Conservation (phyloP, 129 eudicot genomes). For the Scalesia atractyloides region DNA sequence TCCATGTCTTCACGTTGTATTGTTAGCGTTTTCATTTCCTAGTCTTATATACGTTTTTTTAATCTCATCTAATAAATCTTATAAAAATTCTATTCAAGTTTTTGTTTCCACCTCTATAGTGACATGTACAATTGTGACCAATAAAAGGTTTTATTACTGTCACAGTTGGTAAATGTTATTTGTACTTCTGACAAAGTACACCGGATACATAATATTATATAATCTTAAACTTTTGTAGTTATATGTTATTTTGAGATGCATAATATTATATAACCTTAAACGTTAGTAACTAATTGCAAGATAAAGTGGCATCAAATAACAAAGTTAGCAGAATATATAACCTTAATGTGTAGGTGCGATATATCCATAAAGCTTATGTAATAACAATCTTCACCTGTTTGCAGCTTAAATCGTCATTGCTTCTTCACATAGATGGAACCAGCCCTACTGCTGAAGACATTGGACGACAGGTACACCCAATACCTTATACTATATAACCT, state of each 20-base stretch:
- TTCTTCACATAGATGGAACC: constrained; percentile 82
- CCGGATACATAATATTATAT: too few species aligned
- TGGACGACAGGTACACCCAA: constrained; percentile 62
- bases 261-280: too few species aligned
- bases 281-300: not conserved
- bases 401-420: constrained; percentile 77
- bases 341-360: not conserved
- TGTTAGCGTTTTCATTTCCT: not conserved
- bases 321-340: not conserved
- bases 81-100: not conserved
- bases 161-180: not conserved
- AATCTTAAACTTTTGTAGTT: too few species aligned
- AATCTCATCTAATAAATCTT: not conserved
- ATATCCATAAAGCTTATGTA: not conserved
- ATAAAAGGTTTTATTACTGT: not conserved
- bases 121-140: not conserved
- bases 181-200: not conserved
- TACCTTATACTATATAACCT: not conserved
- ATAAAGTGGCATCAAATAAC: not conserved
- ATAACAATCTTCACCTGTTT: not conserved
- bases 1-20: not conserved
- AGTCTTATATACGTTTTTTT: not conserved
- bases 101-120: not conserved
- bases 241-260: too few species aligned
- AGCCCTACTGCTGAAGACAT: constrained; percentile 84